A percentile compares a stretch with the other conserved stretches of the same genome.
These are phyloP conservation scores for Alternaria tenuissima DNA, from an alignment of 2,329 filamentous ascomycete species.

Conservation along the genomic window DNA sequence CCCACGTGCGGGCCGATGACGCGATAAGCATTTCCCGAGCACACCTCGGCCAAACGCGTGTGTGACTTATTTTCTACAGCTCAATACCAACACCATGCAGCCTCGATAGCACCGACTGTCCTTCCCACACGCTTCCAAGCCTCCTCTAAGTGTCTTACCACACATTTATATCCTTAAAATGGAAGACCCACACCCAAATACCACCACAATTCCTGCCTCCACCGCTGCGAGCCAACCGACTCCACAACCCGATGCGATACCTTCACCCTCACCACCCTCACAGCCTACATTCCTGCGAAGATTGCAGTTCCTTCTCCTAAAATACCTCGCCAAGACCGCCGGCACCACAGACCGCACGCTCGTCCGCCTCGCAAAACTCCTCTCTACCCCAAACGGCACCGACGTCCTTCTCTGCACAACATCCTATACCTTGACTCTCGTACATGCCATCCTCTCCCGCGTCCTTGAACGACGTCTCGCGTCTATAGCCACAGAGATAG, in stretches of 20 bases:
- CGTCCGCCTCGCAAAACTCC: conserved; percentile 45
- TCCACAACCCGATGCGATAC: conserved; percentile 17
- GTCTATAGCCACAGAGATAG: conserved; percentile 47
- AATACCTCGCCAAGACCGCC: conserved; percentile 28
- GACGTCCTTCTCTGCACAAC: conserved; percentile 55
- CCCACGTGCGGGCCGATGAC: conserved; percentile 14
- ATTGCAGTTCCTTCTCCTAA: conserved; percentile 27
- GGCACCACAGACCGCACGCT: conserved; percentile 43
- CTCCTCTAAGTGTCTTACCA: not conserved
- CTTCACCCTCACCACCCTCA: conserved; percentile 14
- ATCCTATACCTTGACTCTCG: conserved; percentile 55
- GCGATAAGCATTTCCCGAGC: conserved; percentile 13
- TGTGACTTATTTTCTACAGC: not conserved
- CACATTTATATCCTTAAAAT: conserved; percentile 12
- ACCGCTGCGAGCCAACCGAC: conserved; percentile 15
- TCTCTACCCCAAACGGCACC: conserved; percentile 52
- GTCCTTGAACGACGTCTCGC: conserved; percentile 48
- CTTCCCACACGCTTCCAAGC: not conserved
- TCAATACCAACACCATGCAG: conserved; percentile 6
- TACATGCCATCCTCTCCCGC: conserved; percentile 51
- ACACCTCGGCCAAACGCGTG: conserved; percentile 20
- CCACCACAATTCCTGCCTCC: conserved; percentile 34
- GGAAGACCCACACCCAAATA: conserved; percentile 27
- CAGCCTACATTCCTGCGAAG: conserved; percentile 20
- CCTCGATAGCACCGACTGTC: conserved; percentile 7